These are phyloP conservation scores for Rhinocladiella similis DNA, from an alignment of 2,329 filamentous ascomycete species.

Conservation along the genomic window DNA sequence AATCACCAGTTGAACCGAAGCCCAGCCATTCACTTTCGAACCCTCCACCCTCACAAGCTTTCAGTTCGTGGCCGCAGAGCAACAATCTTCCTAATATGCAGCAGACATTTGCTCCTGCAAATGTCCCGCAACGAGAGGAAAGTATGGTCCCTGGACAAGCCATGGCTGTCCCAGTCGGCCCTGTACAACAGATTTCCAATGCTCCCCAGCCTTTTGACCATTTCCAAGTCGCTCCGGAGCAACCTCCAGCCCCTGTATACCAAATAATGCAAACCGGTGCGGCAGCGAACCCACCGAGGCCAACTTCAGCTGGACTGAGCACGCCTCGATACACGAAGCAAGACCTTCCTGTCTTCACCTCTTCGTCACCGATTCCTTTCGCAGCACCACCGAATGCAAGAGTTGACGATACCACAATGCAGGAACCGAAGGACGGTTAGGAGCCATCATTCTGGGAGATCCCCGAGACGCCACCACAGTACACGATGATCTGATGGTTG, in stretches of 20 bases:
- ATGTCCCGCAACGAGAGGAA: background rate
- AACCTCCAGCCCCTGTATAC: background rate
- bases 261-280: background rate
- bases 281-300: background rate
- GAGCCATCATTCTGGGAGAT: constrained; percentile 41
- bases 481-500: background rate
- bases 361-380: constrained; percentile 47
- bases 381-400: constrained; percentile 19
- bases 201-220: background rate
- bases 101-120: too few species aligned
- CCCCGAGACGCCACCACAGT: constrained; percentile 41
- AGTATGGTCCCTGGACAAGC: background rate
- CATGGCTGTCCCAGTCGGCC: background rate
- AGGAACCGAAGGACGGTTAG: background rate
- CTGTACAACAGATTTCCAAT: background rate
- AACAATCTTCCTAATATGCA: too few species aligned
- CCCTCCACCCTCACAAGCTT: too few species aligned
- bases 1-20: too few species aligned
- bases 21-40: too few species aligned
- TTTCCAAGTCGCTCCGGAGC: background rate
- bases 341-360: constrained; percentile 52
- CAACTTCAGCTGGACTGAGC: constrained; percentile 2
- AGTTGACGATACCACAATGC: background rate
- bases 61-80: too few species aligned
- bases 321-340: constrained; percentile 36